Conservation (phyloP, 352 stramenopile species). For the Phytophthora tubulina region DNA sequence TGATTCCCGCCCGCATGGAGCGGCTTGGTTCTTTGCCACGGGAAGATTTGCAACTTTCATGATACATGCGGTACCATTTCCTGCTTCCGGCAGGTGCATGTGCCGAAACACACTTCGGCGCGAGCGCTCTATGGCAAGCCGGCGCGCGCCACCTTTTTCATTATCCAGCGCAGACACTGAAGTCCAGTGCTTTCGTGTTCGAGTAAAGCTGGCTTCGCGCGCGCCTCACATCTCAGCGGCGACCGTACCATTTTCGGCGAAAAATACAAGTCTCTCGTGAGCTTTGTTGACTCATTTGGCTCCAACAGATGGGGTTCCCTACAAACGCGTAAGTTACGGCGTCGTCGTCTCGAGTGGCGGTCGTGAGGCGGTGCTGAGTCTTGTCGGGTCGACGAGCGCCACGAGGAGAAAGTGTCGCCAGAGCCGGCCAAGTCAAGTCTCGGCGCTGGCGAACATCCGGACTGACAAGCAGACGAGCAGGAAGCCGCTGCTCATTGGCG, state of each 20-base stretch:
- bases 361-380: conserved; percentile 12
- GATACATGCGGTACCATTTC: conserved; percentile 5
- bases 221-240: neutral
- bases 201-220: neutral
- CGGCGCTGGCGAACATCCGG: conserved; percentile 19
- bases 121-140: conserved; percentile 8
- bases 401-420: conserved; percentile 21
- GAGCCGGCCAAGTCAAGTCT: conserved; percentile 8
- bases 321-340: conserved; percentile 12
- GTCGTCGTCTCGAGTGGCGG: conserved; percentile 14
- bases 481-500: conserved; percentile 1
- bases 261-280: neutral
- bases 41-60: conserved; percentile 9
- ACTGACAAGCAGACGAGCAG: conserved; percentile 25
- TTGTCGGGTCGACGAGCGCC: conserved; percentile 23
- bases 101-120: conserved; percentile 1
- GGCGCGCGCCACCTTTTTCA: neutral
- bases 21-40: neutral
- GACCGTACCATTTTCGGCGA: neutral
- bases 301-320: conserved; percentile 16
- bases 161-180: neutral
- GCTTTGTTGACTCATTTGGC: conserved; percentile 33
- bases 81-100: conserved; percentile 3
- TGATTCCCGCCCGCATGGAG: conserved; percentile 18
- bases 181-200: neutral